Base-by-base conservation (phyloP, 371 early-diverging fungal species). In the Actinomortierella wolfii region DNA sequence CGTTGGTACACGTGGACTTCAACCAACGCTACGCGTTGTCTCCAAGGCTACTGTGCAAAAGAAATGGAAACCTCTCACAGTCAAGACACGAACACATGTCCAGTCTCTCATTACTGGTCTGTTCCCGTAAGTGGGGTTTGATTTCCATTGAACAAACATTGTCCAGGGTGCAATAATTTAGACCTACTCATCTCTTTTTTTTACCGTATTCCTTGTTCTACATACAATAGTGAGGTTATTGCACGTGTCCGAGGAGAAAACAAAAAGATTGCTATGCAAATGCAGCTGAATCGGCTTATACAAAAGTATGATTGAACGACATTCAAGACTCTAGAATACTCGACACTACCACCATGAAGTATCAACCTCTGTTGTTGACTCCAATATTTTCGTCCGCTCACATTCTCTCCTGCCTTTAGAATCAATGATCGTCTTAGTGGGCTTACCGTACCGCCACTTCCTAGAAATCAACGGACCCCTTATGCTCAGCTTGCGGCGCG, bases 341-440 rank as follows among this genome's bases (percentile, higher is more conserved):
- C 43, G 18, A 41, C 11, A 43, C 24, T 40, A 29, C 14, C 8
- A 4, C 3, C 20, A 4, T 13, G 4, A 2, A n/a, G 44, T 20
- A n/a, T 44, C 2, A n/a, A 13, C 13, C 44, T n/a, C 20, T 47
- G 21, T 21, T 6, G 17, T 2, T 47, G 20, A 20, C 11, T 11
- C 15, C 15, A 24, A 9, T 21, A 47, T 18, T 8, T 8, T 20
- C 47, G 2, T 20, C 21, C 20, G 29, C 20, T 42, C n/a, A 39
- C 40, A 13, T 20, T 20, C 56, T 14, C 11, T 14, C 25, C 8
- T 0, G 26, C 9, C n/a, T 7, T 52, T 48, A 71, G 73, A 23
- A 8, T 71, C 41, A 71, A 71, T 21, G 73, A 71, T 25, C 34
- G 52, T n/a, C 39, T 71, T 29, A 62, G 73, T 23, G 73, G 66